Evolutionary conservation across 352 stramenopile genomes (phyloP).

Genomic region (Phytophthora boehmeriae): DNA sequence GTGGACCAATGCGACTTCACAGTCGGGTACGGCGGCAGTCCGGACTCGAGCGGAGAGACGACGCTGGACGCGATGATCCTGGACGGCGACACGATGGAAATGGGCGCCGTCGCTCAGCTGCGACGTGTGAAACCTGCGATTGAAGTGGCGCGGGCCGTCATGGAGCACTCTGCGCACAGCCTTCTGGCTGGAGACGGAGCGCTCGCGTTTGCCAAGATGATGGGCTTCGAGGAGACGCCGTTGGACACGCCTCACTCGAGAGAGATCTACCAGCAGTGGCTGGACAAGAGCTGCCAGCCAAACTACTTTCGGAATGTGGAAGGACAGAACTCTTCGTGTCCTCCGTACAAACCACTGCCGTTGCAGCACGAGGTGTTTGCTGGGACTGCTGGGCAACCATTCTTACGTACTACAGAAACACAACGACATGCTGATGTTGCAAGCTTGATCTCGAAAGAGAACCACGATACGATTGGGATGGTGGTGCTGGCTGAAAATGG

Average conservation of each 20-base stretch:
- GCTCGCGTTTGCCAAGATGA: slow-evolving; percentile 90
- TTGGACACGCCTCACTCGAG: slow-evolving; percentile 70
- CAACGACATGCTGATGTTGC: slow-evolving; percentile 26
- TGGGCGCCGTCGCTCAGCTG: slow-evolving; percentile 86
- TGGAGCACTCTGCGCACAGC: slow-evolving; percentile 90
- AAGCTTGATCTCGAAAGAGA: slow-evolving; percentile 54
- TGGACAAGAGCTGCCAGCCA: slow-evolving; percentile 73
- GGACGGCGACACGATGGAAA: slow-evolving; percentile 82
- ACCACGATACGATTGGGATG: slow-evolving; percentile 94
- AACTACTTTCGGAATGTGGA: slow-evolving; percentile 91
- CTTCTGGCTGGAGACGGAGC: slow-evolving; percentile 88
- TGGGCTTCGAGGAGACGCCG: slow-evolving; percentile 84
- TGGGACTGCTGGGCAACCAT: slow-evolving; percentile 17
- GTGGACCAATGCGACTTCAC: slow-evolving; percentile 89
- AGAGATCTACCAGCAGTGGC: slow-evolving; percentile 64
- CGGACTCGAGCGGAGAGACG: slow-evolving; percentile 86
- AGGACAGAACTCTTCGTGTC: slow-evolving; percentile 71
- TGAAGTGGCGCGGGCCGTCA: slow-evolving; percentile 80
- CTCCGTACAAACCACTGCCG: slow-evolving; percentile 71
- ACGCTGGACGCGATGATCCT: slow-evolving; percentile 93
- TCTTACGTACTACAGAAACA: slow-evolving; percentile 21
- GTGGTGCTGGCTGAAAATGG: slow-evolving; percentile 62
- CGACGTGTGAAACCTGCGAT: slow-evolving; percentile 85
- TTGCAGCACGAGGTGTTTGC: slow-evolving; percentile 28
- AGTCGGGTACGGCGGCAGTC: slow-evolving; percentile 88